Evolutionary conservation across 176 grass and related monocot species (phyloP).

Genomic region (Panicum miliaceum): DNA sequence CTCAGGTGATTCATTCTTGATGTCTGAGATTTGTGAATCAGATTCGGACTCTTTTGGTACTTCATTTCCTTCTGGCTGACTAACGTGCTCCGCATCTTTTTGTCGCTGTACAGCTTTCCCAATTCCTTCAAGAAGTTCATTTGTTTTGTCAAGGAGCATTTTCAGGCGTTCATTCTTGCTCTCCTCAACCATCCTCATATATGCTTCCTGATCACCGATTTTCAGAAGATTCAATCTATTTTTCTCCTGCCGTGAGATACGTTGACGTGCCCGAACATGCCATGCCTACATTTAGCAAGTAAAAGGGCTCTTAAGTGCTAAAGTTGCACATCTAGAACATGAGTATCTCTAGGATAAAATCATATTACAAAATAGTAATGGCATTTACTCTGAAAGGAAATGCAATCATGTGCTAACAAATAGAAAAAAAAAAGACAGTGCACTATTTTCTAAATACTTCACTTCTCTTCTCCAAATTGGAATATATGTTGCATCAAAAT

Average conservation of each 20-base stretch:
- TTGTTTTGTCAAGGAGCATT: conserved; percentile 96
- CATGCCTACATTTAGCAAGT: conserved; percentile 69
- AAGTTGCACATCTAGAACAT: conserved; percentile 30
- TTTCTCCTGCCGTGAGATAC: conserved; percentile 82
- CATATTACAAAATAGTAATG: conserved; percentile 28
- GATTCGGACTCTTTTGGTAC: conserved; percentile 65
- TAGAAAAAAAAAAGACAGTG: not conserved
- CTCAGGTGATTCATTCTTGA: conserved; percentile 56
- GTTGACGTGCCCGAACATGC: conserved; percentile 92
- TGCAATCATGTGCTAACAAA: conserved; percentile 1
- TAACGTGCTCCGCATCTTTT: conserved; percentile 95
- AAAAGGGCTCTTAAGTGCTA: conserved; percentile 17
- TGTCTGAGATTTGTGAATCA: conserved; percentile 52
- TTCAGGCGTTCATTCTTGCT: conserved; percentile 99
- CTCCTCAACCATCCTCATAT: conserved; percentile 97
- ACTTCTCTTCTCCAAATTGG: not conserved
- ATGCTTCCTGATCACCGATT: conserved; percentile 96
- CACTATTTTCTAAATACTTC: conserved; percentile 19
- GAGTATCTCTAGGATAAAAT: conserved; percentile 28
- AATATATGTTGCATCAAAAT: conserved; percentile 18
- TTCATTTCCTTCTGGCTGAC: conserved; percentile 53
- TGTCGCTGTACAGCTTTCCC: conserved; percentile 94
- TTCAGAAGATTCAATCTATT: conserved; percentile 83
- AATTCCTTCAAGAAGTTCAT: conserved; percentile 94
- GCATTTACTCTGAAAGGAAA: not conserved